Conservation (phyloP, 75 land plant genomes). For the Cupressus sempervirens region DNA sequence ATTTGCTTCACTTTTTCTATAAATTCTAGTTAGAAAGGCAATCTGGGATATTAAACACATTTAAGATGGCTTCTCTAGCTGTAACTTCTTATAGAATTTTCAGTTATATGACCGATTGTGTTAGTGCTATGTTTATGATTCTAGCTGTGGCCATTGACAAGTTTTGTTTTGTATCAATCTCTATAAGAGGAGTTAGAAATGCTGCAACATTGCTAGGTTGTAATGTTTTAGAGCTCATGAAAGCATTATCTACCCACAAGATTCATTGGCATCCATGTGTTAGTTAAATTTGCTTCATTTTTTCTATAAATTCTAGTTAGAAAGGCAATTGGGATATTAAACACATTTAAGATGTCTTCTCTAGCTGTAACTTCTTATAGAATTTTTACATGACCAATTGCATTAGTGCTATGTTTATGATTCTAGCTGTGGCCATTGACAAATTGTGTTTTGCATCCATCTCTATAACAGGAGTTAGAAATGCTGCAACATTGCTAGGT, state of each 20-base stretch:
- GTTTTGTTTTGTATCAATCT: slow-evolving; percentile 9
- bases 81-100: background rate
- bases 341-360: background rate
- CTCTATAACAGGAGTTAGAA: slow-evolving; percentile 50
- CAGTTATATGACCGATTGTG: background rate
- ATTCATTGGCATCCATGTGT: slow-evolving; percentile 19
- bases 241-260: slow-evolving; percentile 67
- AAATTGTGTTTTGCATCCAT: slow-evolving; percentile 9
- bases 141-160: background rate
- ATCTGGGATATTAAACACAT: background rate
- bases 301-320: background rate
- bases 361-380: background rate
- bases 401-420: background rate
- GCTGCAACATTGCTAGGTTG: slow-evolving; percentile 80
- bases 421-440: background rate
- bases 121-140: slow-evolving; percentile 2
- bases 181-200: slow-evolving; percentile 51
- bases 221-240: slow-evolving; percentile 42
- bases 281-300: background rate
- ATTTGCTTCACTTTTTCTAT: background rate
- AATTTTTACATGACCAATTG: background rate
- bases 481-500: slow-evolving; percentile 69
- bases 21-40: background rate
- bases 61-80: background rate
- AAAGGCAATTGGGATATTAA: background rate